Base-by-base conservation (phyloP, 306 rosid species). In the Trifolium pratense region DNA sequence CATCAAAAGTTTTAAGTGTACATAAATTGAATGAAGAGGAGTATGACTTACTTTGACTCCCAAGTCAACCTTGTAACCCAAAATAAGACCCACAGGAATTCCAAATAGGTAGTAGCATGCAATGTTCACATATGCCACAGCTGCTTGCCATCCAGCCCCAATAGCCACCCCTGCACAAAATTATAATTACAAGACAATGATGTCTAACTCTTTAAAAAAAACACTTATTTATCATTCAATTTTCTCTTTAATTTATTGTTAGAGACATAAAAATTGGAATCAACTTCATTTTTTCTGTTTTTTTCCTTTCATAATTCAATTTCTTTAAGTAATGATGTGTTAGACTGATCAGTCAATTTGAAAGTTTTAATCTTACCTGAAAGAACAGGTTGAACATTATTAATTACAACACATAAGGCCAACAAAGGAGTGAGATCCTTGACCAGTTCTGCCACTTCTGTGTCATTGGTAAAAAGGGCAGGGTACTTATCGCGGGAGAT, bases 131-230 rank as follows among this genome's bases (percentile, higher is more conserved):
- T 89, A 91, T 6, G 92, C 95, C 23, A 91, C 95, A 18, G 15
- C 10, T 51, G 90, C 78, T 57, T 91, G 97, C 95, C 97, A 91
- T 42, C 95, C 97, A 0, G 97, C 97, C 36, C 97, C 97, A 67
- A 91, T 77, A 17, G 95, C 97, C 2, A 91, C 97, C 23, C 97
- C 93, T 89, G 43, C 51, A 62, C 0, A 55, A 14, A 57, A 26
- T 25, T n/a, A 16, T 1, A 16, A 49, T 49, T 2, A 16, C 55
- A 40, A 10, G 46, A 9, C 46, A 39, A 39, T 39, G 31, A 3
- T 26, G 31, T 26, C 31, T 3, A 26, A 26, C 31, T 26, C 31
- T 26, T 26, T 26, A 26, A 26, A 3, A 3, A 26, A 26, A 26
- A 5, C 32, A 29, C 32, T 29, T 29, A 29, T 4, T 29, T 29